Evolutionary conservation across 768 basidiomycete species (phyloP).

Genomic region (Trametopsis cervina): DNA sequence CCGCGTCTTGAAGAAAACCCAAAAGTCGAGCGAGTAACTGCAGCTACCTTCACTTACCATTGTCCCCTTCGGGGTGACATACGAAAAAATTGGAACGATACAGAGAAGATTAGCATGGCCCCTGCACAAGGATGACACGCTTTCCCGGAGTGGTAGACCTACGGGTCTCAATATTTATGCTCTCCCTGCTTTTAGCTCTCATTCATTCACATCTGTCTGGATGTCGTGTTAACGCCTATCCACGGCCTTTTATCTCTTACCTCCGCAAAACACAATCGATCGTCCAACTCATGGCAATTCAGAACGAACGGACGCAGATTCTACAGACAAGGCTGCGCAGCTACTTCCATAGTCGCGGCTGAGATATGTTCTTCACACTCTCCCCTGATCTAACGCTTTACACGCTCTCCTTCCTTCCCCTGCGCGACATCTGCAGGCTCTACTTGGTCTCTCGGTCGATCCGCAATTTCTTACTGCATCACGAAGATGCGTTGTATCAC

Average conservation of each 20-base stretch:
- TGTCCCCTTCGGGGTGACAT: background rate
- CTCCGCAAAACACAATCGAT: background rate
- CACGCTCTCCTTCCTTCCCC: slow-evolving; percentile 16
- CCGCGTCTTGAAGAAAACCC: too few relatives aligned
- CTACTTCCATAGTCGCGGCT: too few relatives aligned
- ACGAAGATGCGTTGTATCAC: slow-evolving; percentile 19
- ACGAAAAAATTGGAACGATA: background rate
- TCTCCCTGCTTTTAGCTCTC: background rate
- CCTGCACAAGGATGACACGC: slow-evolving; percentile 92
- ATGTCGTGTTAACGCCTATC: background rate
- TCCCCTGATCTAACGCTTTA: slow-evolving; percentile 17
- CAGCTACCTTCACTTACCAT: too few relatives aligned
- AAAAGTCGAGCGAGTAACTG: too few relatives aligned
- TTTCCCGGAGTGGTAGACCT: slow-evolving; percentile 83
- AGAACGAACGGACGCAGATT: background rate
- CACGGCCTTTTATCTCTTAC: background rate
- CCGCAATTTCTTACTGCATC: slow-evolving; percentile 9
- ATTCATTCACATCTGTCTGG: background rate
- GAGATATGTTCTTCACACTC: slow-evolving; percentile 15
- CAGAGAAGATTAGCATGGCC: background rate
- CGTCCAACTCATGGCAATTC: too few relatives aligned
- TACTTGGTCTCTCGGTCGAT: slow-evolving; percentile 11
- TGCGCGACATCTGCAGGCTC: slow-evolving; percentile 14
- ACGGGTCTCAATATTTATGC: slow-evolving; percentile 36
- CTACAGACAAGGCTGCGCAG: background rate